A percentile compares a stretch with the other conserved stretches of the same genome.
Evolutionary conservation across 176 grass and related monocot genomes (phyloP).

Genomic region (Ananas comosus): DNA sequence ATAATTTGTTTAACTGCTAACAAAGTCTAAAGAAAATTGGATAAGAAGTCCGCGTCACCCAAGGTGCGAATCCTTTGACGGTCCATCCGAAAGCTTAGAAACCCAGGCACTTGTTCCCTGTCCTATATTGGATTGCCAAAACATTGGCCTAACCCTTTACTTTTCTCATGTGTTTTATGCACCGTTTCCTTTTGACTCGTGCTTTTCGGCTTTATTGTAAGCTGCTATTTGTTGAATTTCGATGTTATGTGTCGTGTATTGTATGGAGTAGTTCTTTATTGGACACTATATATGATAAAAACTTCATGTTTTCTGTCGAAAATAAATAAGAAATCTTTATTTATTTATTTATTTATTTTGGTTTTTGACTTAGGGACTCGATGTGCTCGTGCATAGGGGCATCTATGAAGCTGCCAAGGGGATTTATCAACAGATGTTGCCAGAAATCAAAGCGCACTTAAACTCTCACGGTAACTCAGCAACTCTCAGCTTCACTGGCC

Average conservation of each 20-base stretch:
- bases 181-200: not conserved
- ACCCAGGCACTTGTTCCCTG: not conserved
- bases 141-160: not conserved
- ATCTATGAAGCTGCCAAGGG: constrained; percentile 96
- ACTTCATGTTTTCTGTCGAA: no score
- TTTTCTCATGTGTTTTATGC: not conserved
- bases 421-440: constrained; percentile 81
- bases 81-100: not conserved
- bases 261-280: not conserved
- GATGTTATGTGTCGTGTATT: not conserved
- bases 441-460: constrained; percentile 59
- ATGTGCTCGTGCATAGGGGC: constrained; percentile 80
- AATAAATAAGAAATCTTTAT: not conserved
- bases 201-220: no score
- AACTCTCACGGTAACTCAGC: constrained; percentile 32
- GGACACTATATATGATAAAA: not conserved
- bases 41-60: not conserved
- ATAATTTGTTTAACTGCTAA: not conserved
- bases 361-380: constrained; percentile 32
- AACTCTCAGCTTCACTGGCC: constrained; percentile 57
- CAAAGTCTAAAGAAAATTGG: not conserved
- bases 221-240: no score
- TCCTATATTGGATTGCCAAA: not conserved
- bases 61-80: not conserved
- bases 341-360: not conserved